Evolutionary conservation across 1,284 basidiomycete species (phyloP), one percentile per base, ranked within the genome.

Genomic region (Cryptococcus floricola): DNA sequence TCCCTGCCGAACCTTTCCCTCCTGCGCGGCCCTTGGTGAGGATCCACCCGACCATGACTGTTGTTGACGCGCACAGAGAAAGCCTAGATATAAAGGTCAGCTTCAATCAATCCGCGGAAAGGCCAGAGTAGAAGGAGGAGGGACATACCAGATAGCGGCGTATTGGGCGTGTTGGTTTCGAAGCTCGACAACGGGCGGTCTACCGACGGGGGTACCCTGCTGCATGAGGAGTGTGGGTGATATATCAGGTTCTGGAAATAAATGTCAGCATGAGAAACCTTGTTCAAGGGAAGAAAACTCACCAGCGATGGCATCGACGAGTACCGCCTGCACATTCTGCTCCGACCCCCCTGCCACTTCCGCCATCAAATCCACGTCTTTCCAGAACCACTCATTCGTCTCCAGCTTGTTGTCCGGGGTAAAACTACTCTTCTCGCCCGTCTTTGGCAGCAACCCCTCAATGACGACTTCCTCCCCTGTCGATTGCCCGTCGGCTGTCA

Each of bases 141-240:
- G n/a, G n/a, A n/a, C 61, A 54, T 41, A 93, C 95, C 95, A 99
- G 12, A 95, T 99, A 18, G 88, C 84, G 6, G 95, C 91, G 74
- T 99, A 99, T 6, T 92, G 94, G 9, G 91, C 82, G 79, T 99
- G 95, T 54, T 92, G 86, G 76, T 99, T 98, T 43, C 96, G 83
- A 50, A 99, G 78, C 70, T 98, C 91, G 44, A 98, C 87, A 4
- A 85, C 84, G 2, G 92, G 84, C 25, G 87, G 78, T 52, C 92
- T 84, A 28, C 96, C 95, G 41, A 98, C 80, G 1, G 95, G 96
- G 42, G 87, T 80, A 34, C 94, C 95, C 58, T 84, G 84, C 6
- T 81, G 77, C 39, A 95, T 74, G 54, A 84, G 81, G 39, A 81
- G 77, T 14, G 64, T 93, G 83, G 50, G 86, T 84, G 46, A 85